phyloP scores from a whole-genome alignment of 2,329 filamentous ascomycete genomes.

The Sporothrix sp. region DNA sequence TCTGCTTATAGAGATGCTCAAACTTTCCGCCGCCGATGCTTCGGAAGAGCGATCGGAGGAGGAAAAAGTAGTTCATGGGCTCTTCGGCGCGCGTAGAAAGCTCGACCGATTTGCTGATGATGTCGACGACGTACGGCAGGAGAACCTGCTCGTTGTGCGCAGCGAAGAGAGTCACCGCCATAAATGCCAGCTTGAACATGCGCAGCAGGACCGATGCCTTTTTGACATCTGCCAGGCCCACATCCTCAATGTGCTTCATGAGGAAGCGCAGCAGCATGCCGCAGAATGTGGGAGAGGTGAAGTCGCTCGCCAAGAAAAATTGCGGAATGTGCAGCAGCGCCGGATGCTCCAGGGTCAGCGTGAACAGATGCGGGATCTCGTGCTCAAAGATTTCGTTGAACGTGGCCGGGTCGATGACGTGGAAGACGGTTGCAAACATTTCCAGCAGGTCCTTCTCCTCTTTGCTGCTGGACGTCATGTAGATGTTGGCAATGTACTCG shows the following conservation, averaged over 20 bases:
- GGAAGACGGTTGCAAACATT: conserved; percentile 96
- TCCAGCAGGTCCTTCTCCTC: conserved; percentile 97
- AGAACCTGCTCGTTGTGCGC: conserved; percentile 92
- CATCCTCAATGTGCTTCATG: conserved; percentile 92
- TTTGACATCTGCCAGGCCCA: conserved; percentile 82
- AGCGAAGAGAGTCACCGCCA: conserved; percentile 96
- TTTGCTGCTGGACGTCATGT: conserved; percentile 86
- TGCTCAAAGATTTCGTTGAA: conserved; percentile 98
- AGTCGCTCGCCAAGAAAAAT: conserved; percentile 97
- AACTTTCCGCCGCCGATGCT: conserved; percentile 97
- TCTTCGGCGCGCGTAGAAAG: conserved; percentile 91
- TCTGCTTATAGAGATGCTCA: conserved; percentile 96
- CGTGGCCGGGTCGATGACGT: conserved; percentile 94
- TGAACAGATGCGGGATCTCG: conserved; percentile 91
- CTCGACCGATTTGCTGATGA: conserved; percentile 95
- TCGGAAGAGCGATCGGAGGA: conserved; percentile 83
- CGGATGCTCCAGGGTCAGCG: conserved; percentile 96
- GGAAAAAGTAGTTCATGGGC: conserved; percentile 96
- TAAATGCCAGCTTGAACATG: conserved; percentile 96
- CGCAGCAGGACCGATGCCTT: conserved; percentile 87
- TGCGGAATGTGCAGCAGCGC: conserved; percentile 91
- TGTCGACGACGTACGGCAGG: conserved; percentile 90
- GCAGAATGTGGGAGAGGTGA: conserved; percentile 92
- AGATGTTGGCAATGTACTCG: conserved; percentile 88
- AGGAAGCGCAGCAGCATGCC: conserved; percentile 96